Conservation (phyloP, 306 rosid genomes). For the Mimosa bimucronata region DNA sequence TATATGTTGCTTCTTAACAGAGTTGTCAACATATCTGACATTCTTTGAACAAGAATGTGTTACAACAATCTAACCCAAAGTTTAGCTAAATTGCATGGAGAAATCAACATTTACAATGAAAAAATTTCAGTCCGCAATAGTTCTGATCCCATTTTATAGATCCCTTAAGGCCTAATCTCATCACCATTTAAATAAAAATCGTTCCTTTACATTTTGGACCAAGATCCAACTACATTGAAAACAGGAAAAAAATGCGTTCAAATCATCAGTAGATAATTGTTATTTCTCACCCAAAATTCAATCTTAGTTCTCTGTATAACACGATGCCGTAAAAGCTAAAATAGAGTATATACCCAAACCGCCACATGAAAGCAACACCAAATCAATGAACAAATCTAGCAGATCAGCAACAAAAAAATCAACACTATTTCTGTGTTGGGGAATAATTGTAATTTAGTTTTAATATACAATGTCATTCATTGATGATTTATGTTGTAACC, state of each 20-base stretch:
- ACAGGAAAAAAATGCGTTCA: not conserved
- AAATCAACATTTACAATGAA: not conserved
- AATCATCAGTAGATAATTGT: not conserved
- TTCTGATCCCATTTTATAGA: not conserved
- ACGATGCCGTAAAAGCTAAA: not conserved
- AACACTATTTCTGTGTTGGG: not conserved
- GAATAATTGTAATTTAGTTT: not conserved
- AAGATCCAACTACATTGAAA: not conserved
- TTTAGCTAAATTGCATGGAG: not conserved
- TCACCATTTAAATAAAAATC: not conserved
- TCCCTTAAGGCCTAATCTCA: not conserved
- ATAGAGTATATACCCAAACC: not conserved
- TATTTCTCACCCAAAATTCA: not conserved
- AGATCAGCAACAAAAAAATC: conserved; percentile 24
- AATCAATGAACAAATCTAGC: conserved; percentile 30
- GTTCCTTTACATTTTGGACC: not conserved
- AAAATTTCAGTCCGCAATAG: not conserved
- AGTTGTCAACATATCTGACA: not conserved
- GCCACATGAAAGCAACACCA: not conserved
- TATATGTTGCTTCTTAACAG: not conserved
- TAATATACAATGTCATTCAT: no score
- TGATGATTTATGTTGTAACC: not conserved
- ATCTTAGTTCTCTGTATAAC: not conserved
- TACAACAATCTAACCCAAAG: not conserved
- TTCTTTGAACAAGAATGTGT: not conserved